Percentiles rank a stretch among this genome's conserved stretches.
Conservation (phyloP, 2,329 filamentous ascomycete genomes). For the Claviceps sorghi region DNA sequence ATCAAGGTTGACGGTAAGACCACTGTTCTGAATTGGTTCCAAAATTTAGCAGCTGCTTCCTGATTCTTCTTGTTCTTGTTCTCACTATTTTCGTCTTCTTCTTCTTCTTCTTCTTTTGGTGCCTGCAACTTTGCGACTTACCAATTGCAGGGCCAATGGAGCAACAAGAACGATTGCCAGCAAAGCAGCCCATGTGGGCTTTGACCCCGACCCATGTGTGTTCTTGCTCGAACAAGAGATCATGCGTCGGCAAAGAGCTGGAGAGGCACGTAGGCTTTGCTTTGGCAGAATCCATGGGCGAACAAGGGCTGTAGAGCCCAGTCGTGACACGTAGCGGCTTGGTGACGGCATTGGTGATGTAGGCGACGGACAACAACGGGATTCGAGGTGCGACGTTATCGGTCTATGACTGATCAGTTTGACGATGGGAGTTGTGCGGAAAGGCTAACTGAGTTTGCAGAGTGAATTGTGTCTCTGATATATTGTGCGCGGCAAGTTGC, state of each 20-base stretch:
- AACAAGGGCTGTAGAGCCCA: neutral
- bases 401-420: neutral
- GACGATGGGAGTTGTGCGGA: neutral
- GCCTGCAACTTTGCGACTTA: neutral
- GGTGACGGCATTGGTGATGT: neutral
- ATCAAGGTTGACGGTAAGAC: constrained; percentile 37
- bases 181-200: neutral
- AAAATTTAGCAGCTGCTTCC: neutral
- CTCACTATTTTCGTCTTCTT: neutral
- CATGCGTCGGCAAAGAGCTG: neutral
- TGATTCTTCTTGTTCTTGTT: neutral
- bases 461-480: neutral
- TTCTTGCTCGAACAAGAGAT: neutral
- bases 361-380: neutral
- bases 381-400: no score
- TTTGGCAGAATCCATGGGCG: neutral
- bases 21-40: constrained; percentile 21
- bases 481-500: neutral
- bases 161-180: constrained; percentile 1
- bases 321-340: neutral
- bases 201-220: neutral
- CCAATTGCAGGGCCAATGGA: constrained; percentile 3
- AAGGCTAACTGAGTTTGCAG: neutral
- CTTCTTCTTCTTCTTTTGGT: neutral
- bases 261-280: neutral